A percentile compares a stretch with the other conserved stretches of the same genome.
These are phyloP conservation scores for Metarhizium brunneum DNA, from an alignment of 2,329 filamentous ascomycete species.

Conservation along the genomic window DNA sequence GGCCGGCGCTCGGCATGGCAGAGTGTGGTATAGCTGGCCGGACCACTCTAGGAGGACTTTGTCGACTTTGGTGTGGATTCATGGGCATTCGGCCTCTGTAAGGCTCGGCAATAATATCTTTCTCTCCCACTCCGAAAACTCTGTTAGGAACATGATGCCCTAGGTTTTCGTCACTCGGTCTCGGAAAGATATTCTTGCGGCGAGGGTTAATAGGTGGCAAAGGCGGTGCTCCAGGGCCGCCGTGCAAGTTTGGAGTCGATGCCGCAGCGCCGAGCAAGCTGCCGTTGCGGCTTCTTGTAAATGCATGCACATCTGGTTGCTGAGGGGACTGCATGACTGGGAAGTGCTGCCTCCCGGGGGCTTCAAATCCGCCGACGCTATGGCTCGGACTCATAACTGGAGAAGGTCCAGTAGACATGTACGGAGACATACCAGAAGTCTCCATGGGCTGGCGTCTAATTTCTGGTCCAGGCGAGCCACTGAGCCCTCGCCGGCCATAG, in stretches of 20 bases:
- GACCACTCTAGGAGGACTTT: slow-evolving; percentile 1
- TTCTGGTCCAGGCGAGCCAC: not conserved
- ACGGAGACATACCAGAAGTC: not conserved
- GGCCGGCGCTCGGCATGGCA: slow-evolving; percentile 18
- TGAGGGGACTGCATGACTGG: not conserved
- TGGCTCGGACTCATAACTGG: slow-evolving; percentile 5
- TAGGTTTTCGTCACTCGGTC: slow-evolving; percentile 24
- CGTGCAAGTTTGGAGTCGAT: slow-evolving; percentile 29
- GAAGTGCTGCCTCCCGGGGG: slow-evolving; percentile 15
- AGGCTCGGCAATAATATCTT: not conserved
- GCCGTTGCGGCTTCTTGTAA: slow-evolving; percentile 24
- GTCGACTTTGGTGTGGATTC: not conserved
- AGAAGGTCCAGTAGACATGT: not conserved
- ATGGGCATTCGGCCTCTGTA: slow-evolving; percentile 1
- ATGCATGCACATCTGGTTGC: slow-evolving; percentile 9
- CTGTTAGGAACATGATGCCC: not conserved
- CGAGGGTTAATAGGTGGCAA: slow-evolving; percentile 51
- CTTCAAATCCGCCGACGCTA: slow-evolving; percentile 5
- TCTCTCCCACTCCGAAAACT: not conserved
- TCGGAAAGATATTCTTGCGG: slow-evolving; percentile 32
- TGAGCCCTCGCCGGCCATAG: slow-evolving; percentile 8
- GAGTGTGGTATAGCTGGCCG: slow-evolving; percentile 7
- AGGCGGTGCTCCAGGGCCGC: slow-evolving; percentile 32
- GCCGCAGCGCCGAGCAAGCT: slow-evolving; percentile 22
- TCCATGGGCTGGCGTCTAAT: not conserved